These are phyloP conservation scores for Pseudovirgaria hyperparasitica DNA, from an alignment of 2,329 filamentous ascomycete genomes.

Conservation along the genomic window DNA sequence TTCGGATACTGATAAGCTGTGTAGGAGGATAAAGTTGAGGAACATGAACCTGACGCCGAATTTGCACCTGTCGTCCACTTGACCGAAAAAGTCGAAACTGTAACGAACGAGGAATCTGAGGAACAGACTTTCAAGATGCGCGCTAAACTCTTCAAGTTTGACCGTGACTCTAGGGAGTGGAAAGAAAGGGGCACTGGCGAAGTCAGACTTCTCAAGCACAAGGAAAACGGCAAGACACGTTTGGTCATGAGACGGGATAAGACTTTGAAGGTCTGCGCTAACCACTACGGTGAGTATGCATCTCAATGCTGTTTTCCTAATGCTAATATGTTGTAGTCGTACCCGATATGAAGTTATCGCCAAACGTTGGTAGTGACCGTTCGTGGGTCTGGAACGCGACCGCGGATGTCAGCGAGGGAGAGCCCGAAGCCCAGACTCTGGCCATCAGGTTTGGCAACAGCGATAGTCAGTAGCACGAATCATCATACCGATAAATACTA, in stretches of 20 bases:
- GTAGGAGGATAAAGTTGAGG: slow-evolving; percentile 59
- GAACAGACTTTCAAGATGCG: slow-evolving; percentile 99
- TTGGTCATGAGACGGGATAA: slow-evolving; percentile 98
- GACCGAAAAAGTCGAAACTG: slow-evolving; percentile 91
- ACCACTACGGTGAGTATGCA: slow-evolving; percentile 79
- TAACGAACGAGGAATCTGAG: slow-evolving; percentile 97
- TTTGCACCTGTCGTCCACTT: slow-evolving; percentile 95
- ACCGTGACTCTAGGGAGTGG: slow-evolving; percentile 86
- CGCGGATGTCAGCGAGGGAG: slow-evolving; percentile 94
- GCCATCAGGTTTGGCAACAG: slow-evolving; percentile 97
- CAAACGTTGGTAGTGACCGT: slow-evolving; percentile 95
- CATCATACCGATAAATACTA: slow-evolving; percentile 13
- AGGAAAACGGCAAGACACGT: slow-evolving; percentile 94
- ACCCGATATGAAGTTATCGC: slow-evolving; percentile 96
- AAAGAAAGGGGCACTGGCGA: slow-evolving; percentile 98
- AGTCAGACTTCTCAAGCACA: slow-evolving; percentile 93
- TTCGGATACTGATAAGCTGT: slow-evolving; percentile 8
- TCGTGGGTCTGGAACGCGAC: slow-evolving; percentile 99
- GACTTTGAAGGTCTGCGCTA: slow-evolving; percentile 99
- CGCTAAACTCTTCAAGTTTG: slow-evolving; percentile 98
- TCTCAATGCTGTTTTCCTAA: slow-evolving; percentile 2
- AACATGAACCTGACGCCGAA: slow-evolving; percentile 85
- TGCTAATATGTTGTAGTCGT: slow-evolving; percentile 50
- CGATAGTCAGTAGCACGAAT: slow-evolving; percentile 57
- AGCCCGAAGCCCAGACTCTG: slow-evolving; percentile 89